Evolutionary conservation across 331 rosid genomes (phyloP).

Genomic region (Rhamnella rubrinervis): DNA sequence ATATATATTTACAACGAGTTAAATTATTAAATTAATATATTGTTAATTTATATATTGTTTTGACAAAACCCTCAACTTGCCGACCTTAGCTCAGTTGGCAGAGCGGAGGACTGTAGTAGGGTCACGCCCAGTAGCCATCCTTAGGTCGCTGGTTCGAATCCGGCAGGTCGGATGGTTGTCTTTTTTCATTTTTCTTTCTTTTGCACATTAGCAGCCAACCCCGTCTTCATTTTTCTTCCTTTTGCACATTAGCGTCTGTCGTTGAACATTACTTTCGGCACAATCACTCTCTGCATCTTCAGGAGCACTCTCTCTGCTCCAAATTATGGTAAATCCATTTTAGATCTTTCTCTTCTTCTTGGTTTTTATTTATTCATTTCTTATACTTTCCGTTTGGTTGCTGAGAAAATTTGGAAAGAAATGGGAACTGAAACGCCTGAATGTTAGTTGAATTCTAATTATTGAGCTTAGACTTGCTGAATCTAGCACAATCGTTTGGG

Average conservation of each 20-base stretch:
- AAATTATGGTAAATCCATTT: slow-evolving; percentile 22
- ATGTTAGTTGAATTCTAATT: background rate
- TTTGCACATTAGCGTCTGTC: slow-evolving; percentile 2
- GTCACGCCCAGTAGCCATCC: background rate
- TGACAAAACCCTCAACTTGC: background rate
- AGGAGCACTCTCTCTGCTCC: background rate
- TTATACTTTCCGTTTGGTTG: slow-evolving; percentile 13
- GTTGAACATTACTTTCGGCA: background rate
- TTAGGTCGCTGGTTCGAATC: slow-evolving; percentile 34
- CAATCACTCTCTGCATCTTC: background rate
- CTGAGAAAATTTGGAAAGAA: slow-evolving; percentile 2
- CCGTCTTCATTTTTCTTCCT: background rate
- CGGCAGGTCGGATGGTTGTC: slow-evolving; percentile 20
- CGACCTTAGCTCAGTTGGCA: slow-evolving; percentile 64
- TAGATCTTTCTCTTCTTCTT: background rate
- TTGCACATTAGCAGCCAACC: background rate
- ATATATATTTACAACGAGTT: no score
- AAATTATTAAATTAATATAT: no score
- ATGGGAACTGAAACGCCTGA: background rate
- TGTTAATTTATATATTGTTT: no score
- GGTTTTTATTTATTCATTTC: background rate
- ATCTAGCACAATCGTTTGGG: background rate
- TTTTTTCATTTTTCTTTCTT: slow-evolving; percentile 6
- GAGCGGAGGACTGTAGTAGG: slow-evolving; percentile 65
- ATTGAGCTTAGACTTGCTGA: background rate